Percentiles rank a stretch among this genome's conserved stretches.
Conservation (phyloP, 345 rosid genomes). For the Pelargonium nanum region DNA sequence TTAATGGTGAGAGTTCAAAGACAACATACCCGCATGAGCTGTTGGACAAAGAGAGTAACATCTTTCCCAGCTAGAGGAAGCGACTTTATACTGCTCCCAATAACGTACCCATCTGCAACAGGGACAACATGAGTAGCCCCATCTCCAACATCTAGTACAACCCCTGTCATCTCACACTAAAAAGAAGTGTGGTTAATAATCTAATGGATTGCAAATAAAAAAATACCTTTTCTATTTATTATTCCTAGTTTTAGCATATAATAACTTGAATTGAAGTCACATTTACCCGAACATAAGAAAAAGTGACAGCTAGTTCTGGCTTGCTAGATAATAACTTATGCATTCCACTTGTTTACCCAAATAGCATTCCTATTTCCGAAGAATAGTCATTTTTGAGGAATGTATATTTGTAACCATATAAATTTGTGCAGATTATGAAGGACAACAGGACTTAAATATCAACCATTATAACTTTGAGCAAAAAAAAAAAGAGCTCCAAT, state of each 20-base stretch:
- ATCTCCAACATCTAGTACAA: constrained; percentile 95
- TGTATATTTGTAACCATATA: no score
- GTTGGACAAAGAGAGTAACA: constrained; percentile 80
- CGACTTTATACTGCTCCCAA: constrained; percentile 86
- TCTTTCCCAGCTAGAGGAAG: constrained; percentile 87
- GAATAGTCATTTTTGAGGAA: no score
- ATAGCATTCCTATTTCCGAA: no score
- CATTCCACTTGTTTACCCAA: no score
- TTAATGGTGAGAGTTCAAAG: no score
- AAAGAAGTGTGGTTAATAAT: constrained; percentile 36
- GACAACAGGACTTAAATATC: no score
- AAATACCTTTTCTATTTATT: neutral
- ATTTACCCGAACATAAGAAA: no score
- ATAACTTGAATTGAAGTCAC: neutral
- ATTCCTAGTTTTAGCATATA: neutral
- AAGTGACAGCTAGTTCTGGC: no score
- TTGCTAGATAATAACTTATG: no score
- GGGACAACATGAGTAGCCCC: constrained; percentile 94
- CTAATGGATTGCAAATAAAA: constrained; percentile 13
- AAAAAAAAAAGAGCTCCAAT: no score
- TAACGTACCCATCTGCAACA: constrained; percentile 98
- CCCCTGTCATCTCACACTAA: constrained; percentile 99
- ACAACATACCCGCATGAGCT: constrained; percentile 85
- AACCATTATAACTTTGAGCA: no score
- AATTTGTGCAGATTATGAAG: no score